Base-by-base conservation (phyloP, 768 basidiomycete genomes). In the Fistulinella prunicolor region DNA sequence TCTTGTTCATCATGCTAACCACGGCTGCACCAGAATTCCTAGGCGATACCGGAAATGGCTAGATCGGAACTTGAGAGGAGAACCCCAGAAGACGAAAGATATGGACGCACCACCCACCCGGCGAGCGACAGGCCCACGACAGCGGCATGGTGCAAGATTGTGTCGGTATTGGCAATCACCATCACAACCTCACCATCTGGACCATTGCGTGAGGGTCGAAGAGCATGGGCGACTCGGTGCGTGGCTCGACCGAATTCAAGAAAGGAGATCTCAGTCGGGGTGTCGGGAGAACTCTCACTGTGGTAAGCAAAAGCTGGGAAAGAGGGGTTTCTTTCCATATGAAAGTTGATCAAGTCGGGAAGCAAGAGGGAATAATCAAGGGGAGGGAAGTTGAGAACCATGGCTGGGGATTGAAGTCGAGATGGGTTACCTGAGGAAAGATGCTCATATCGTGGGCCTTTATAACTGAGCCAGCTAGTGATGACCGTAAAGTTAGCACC, bases 1-100 rank as follows among this genome's bases (percentile, higher is more conserved):
- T 54, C 46, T 46, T 60, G 24, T 45, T 53, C 45, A 65, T 54
- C 62, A 66, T 56, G 20, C 47, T 42, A 2, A 54, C 39, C 9
- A 68, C 26, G 0, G 78, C 80, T 2, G 70, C 66, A 0, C 71
- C 60, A 1, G 76, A 75, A 57, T 76, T 79, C 47, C 73, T 54
- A 1, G 68, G 58, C 0, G 71, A 73, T n/a, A 70, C 62, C 9
- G 61, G 66, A 38, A 77, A 75, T 20, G 63, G 54, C 65, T 61
- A 34, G 13, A 44, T 4, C 6, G 10, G 13, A 29, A 26, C 8
- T 63, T 54, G 17, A 69, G 54, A n/a, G 17, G 16, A 66, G 63
- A 53, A 13, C 12, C 14, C 3, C 23, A 16, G 43, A 64, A 70
- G 5, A 16, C 12, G 16, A 16, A 17, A 22, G 4, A 57, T 49